Conservation (phyloP, 2,329 filamentous ascomycete species). For the Pezicula rhizophila region DNA sequence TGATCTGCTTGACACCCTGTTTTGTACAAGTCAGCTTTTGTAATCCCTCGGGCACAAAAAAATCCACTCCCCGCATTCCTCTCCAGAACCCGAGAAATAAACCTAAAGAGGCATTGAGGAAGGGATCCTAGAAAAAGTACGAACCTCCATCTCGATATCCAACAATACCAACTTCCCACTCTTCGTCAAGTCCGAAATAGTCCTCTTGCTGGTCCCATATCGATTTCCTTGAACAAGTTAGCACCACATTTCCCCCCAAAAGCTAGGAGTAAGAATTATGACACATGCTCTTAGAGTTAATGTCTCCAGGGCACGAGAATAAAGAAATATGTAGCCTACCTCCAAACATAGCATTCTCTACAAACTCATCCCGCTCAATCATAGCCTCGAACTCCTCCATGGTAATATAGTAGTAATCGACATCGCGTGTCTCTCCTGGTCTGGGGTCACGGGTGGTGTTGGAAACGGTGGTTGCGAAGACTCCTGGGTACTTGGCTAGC, state of each 20-base stretch:
- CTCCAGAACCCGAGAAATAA: background rate
- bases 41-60: background rate
- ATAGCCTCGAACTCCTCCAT: conserved; percentile 62
- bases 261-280: too few species aligned
- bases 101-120: background rate
- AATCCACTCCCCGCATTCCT: background rate
- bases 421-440: conserved; percentile 66
- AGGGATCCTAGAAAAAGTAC: conserved; percentile 12
- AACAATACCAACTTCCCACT: conserved; percentile 73
- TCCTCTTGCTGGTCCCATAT: conserved; percentile 79
- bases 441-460: conserved; percentile 80
- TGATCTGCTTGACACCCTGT: conserved; percentile 86
- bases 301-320: too few species aligned
- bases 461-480: conserved; percentile 54
- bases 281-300: too few species aligned
- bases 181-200: conserved; percentile 68
- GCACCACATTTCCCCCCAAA: too few species aligned
- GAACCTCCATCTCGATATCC: conserved; percentile 94
- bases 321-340: conserved; percentile 20
- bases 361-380: conserved; percentile 65
- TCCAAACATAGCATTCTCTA: conserved; percentile 80
- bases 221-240: conserved; percentile 47
- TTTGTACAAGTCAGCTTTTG: background rate
- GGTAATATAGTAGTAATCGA: conserved; percentile 75
- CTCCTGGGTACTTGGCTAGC: conserved; percentile 55